These are phyloP conservation scores for Jatropha podagrica DNA, from an alignment of 441 rosid species.

Conservation along the genomic window DNA sequence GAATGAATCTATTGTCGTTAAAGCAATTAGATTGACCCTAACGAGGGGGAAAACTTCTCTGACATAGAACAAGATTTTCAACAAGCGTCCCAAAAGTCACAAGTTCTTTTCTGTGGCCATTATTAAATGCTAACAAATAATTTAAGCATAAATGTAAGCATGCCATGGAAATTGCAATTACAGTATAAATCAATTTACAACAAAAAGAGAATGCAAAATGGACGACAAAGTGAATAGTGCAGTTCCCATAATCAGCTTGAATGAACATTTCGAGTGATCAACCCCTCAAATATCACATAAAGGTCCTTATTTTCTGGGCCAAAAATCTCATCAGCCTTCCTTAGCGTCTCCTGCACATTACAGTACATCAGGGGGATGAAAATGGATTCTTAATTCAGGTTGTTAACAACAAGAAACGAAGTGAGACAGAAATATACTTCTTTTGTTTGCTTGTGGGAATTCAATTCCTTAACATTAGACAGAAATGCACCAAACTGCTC, in stretches of 20 bases:
- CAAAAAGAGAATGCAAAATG: slow-evolving; percentile 21
- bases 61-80: background rate
- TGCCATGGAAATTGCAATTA: background rate
- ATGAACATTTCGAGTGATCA: slow-evolving; percentile 70
- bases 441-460: slow-evolving; percentile 84
- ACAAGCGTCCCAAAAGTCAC: background rate
- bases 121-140: background rate
- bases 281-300: slow-evolving; percentile 66
- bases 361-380: background rate
- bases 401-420: background rate
- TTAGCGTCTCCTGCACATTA: slow-evolving; percentile 60
- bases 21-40: too few species aligned
- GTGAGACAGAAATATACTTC: slow-evolving; percentile 43
- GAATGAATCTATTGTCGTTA: too few species aligned
- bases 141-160: background rate
- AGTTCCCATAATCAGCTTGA: slow-evolving; percentile 26
- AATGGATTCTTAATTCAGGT: background rate
- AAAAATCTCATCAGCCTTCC: slow-evolving; percentile 84
- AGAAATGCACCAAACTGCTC: slow-evolving; percentile 92
- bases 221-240: slow-evolving; percentile 16
- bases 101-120: background rate
- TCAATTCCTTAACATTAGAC: slow-evolving; percentile 88
- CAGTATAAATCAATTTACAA: slow-evolving; percentile 14
- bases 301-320: slow-evolving; percentile 81
- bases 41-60: background rate